Conservation (phyloP, 2,329 filamentous ascomycete genomes). For the Coleophoma cylindrospora region DNA sequence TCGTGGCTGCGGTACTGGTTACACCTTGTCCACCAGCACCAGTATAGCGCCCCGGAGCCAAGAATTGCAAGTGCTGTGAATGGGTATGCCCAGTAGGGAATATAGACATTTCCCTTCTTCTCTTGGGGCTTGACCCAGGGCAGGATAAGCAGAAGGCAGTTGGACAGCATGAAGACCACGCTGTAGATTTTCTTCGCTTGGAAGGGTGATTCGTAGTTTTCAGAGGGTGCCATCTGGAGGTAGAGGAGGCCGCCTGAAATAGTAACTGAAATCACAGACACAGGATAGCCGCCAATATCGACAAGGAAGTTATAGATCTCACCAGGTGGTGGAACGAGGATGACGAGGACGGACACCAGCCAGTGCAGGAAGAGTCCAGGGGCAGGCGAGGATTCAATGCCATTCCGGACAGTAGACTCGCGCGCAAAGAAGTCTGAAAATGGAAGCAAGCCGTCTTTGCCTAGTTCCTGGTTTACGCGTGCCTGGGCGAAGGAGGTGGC, state of each 20-base stretch:
- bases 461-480: constrained; percentile 41
- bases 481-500: constrained; percentile 43
- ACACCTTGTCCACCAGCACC: constrained; percentile 28
- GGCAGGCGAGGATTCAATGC: constrained; percentile 12
- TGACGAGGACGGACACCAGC: constrained; percentile 53
- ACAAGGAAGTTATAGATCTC: constrained; percentile 33
- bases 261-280: constrained; percentile 29
- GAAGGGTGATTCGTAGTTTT: constrained; percentile 27
- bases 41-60: constrained; percentile 28
- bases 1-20: constrained; percentile 2
- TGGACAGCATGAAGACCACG: constrained; percentile 25
- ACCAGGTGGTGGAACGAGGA: constrained; percentile 42
- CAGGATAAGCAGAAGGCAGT: constrained; percentile 28
- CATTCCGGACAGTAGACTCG: background rate
- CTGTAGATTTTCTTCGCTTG: constrained; percentile 24
- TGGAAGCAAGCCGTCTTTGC: constrained; percentile 40
- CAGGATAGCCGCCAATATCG: constrained; percentile 32
- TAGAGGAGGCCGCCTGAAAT: constrained; percentile 29
- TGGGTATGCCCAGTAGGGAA: constrained; percentile 32
- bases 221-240: constrained; percentile 22
- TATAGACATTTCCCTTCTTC: constrained; percentile 19
- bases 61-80: constrained; percentile 29
- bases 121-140: constrained; percentile 30
- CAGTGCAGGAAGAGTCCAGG: constrained; percentile 51
- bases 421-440: constrained; percentile 29